Evolutionary conservation across 768 basidiomycete species (phyloP).

Genomic region (Serendipita sp.): DNA sequence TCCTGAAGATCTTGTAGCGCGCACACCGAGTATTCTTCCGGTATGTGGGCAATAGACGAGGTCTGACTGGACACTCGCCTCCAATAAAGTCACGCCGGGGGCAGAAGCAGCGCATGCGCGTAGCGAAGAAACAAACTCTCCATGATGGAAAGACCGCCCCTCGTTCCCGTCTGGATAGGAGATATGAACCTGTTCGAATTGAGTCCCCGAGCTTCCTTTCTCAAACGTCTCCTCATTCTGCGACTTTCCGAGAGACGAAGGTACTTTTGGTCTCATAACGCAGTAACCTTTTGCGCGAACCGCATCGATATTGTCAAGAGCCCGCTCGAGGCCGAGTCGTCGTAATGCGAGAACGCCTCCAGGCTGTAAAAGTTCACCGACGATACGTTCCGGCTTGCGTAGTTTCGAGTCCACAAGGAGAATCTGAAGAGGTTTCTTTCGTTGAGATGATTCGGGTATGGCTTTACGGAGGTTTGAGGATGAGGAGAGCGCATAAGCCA

Average conservation of each 20-base stretch:
- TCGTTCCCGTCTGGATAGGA: constrained; percentile 64
- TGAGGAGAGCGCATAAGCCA: constrained; percentile 71
- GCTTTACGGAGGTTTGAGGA: constrained; percentile 20
- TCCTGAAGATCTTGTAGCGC: constrained; percentile 31
- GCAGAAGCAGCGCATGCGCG: constrained; percentile 47
- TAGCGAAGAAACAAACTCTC: constrained; percentile 68
- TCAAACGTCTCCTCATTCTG: too few species aligned
- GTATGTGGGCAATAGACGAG: constrained; percentile 44
- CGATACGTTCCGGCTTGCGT: constrained; percentile 87
- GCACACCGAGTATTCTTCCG: constrained; percentile 48
- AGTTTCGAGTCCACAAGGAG: constrained; percentile 84
- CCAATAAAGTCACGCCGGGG: constrained; percentile 58
- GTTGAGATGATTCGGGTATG: constrained; percentile 13
- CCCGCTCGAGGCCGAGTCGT: constrained; percentile 57
- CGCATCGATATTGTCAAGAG: constrained; percentile 79
- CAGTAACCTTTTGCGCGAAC: constrained; percentile 75
- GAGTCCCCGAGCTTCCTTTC: background rate
- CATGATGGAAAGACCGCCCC: constrained; percentile 88
- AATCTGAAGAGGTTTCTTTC: constrained; percentile 48
- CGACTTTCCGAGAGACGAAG: too few species aligned
- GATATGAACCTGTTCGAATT: constrained; percentile 50
- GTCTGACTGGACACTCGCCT: constrained; percentile 54
- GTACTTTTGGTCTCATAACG: constrained; percentile 43
- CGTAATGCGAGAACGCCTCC: constrained; percentile 67
- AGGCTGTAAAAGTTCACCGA: constrained; percentile 92